Conservation (phyloP, 148 eudicot species). For the Chenopodium berlandieri region DNA sequence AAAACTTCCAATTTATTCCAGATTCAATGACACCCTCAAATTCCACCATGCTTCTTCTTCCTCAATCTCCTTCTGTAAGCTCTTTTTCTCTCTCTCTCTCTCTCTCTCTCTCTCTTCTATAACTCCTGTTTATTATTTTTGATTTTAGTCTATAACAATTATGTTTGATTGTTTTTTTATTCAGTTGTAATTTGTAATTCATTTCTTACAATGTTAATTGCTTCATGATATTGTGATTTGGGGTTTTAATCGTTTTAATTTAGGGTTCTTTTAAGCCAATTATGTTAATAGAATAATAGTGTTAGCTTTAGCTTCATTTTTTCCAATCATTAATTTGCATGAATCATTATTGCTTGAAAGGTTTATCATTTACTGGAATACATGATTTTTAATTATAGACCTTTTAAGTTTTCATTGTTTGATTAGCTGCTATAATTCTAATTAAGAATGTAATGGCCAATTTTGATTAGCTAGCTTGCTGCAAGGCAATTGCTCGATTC, state of each 20-base stretch:
- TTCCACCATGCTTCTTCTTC: background rate
- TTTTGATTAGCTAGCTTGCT: background rate
- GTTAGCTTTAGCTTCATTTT: background rate
- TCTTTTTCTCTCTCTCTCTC: background rate
- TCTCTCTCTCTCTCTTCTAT: background rate
- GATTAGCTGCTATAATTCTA: background rate
- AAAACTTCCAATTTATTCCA: slow-evolving; percentile 4
- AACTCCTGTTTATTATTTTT: background rate
- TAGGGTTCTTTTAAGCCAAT: background rate
- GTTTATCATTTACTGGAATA: background rate
- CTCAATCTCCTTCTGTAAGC: slow-evolving; percentile 8
- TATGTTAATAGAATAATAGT: background rate
- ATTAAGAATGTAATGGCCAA: background rate
- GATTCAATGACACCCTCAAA: background rate
- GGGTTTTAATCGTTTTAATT: background rate
- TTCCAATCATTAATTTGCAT: background rate
- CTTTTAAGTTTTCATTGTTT: background rate
- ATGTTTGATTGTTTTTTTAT: background rate
- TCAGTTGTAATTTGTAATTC: background rate
- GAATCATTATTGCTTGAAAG: background rate
- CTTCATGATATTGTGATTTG: background rate
- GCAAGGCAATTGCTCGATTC: background rate
- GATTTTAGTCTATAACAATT: background rate
- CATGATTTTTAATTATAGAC: background rate
- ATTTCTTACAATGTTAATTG: background rate